Percentiles rank a stretch among this genome's conserved stretches.
These are phyloP conservation scores for Acanthochlamys bracteata DNA, from an alignment of 106 monocot genomes.

Conservation along the genomic window DNA sequence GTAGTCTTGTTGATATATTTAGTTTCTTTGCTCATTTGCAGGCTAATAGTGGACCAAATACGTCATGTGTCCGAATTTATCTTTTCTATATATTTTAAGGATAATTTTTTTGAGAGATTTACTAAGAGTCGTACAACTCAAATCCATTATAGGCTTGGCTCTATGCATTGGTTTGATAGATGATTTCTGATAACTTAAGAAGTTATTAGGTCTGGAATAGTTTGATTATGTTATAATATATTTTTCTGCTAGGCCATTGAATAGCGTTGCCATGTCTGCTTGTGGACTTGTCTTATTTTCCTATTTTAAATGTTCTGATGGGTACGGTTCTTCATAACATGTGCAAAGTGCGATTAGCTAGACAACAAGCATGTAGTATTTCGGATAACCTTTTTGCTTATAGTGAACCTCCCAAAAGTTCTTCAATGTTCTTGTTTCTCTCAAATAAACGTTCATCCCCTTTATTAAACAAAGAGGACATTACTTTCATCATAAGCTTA, in stretches of 20 bases:
- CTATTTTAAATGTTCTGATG: no score
- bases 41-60: constrained; percentile 89
- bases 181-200: no score
- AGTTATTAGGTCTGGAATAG: neutral
- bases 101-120: neutral
- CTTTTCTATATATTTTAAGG: neutral
- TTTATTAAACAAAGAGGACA: no score
- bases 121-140: neutral
- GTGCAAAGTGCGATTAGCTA: constrained; percentile 96
- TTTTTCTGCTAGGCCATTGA: neutral
- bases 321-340: constrained; percentile 87
- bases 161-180: neutral
- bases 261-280: no score
- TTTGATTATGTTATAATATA: neutral
- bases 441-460: neutral
- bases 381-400: constrained; percentile 57
- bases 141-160: neutral
- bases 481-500: no score
- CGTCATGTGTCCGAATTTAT: neutral
- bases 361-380: constrained; percentile 99
- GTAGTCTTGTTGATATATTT: neutral
- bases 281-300: no score
- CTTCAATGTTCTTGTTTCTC: neutral
- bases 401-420: neutral
- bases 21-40: constrained; percentile 22